Conservation (phyloP, 371 early-diverging fungal genomes). For the Aphelidium insulamus region DNA sequence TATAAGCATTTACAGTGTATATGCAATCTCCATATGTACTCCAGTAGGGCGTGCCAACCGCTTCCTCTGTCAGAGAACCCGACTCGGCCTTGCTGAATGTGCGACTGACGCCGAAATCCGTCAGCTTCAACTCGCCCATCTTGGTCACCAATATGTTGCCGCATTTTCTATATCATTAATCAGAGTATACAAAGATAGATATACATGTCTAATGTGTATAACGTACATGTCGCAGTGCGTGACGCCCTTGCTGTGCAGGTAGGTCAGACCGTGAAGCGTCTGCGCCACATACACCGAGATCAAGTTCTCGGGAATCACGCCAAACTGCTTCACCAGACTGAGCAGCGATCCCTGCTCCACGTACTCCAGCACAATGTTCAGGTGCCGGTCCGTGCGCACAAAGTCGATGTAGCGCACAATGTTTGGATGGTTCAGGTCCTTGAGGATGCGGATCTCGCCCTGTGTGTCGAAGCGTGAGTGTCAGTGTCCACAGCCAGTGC, state of each 20-base stretch:
- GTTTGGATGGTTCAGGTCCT: conserved; percentile 46
- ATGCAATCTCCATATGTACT: conserved; percentile 24
- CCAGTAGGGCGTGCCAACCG: conserved; percentile 87
- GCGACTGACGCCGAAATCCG: conserved; percentile 70
- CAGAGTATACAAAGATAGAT: conserved; percentile 18
- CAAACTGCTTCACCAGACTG: conserved; percentile 70
- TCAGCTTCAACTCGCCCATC: conserved; percentile 77
- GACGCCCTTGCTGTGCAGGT: conserved; percentile 75
- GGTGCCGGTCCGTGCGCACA: conserved; percentile 35
- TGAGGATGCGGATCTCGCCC: conserved; percentile 45
- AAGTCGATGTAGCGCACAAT: conserved; percentile 73
- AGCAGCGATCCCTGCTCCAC: conserved; percentile 89
- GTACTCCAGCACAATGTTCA: conserved; percentile 76
- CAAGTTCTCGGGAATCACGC: conserved; percentile 77
- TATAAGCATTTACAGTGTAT: conserved; percentile 4
- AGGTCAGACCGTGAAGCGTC: conserved; percentile 67
- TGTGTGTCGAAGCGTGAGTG: too few relatives aligned
- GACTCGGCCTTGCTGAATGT: conserved; percentile 26
- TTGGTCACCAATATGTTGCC: conserved; percentile 88
- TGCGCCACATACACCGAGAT: conserved; percentile 73
- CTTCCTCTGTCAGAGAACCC: conserved; percentile 20
- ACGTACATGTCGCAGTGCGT: too few relatives aligned
- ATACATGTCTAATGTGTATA: too few relatives aligned
- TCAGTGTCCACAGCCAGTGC: too few relatives aligned
- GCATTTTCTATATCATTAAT: conserved; percentile 92